Evolutionary conservation across 2,329 filamentous ascomycete genomes (phyloP).

Genomic region (Aureobasidium sp.): DNA sequence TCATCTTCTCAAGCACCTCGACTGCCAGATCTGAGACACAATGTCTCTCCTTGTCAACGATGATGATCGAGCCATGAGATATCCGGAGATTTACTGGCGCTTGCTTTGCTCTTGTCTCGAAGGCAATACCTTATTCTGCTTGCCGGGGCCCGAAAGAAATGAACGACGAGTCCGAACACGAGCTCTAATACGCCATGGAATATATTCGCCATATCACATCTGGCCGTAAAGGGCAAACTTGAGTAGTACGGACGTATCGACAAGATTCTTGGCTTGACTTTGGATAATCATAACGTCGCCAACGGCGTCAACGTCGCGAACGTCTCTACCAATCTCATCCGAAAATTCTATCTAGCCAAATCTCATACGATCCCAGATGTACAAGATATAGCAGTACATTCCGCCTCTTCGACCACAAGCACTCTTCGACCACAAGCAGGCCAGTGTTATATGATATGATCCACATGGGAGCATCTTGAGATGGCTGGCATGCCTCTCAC

Average conservation of each 20-base stretch:
- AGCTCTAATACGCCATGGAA: neutral
- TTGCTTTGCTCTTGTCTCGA: neutral
- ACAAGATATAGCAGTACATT: neutral
- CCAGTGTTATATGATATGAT: too few relatives aligned
- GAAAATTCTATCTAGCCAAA: neutral
- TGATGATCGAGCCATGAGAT: neutral
- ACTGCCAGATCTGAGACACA: neutral
- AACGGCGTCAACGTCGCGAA: neutral
- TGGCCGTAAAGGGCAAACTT: neutral
- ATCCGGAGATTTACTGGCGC: neutral
- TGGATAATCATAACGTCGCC: neutral
- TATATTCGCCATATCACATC: neutral
- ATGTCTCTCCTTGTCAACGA: neutral
- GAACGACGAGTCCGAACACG: neutral
- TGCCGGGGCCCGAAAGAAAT: neutral
- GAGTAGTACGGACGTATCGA: neutral
- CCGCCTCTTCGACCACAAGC: neutral
- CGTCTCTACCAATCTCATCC: neutral
- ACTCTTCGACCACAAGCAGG: neutral
- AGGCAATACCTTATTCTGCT: neutral
- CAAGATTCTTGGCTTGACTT: neutral
- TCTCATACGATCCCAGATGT: too few relatives aligned
- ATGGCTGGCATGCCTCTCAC: neutral
- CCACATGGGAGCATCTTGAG: too few relatives aligned
- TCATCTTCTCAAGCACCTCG: neutral